Evolutionary conservation across 1,284 basidiomycete genomes (phyloP), one percentile per base, ranked within the genome.

Genomic region (Flammula alnicola): DNA sequence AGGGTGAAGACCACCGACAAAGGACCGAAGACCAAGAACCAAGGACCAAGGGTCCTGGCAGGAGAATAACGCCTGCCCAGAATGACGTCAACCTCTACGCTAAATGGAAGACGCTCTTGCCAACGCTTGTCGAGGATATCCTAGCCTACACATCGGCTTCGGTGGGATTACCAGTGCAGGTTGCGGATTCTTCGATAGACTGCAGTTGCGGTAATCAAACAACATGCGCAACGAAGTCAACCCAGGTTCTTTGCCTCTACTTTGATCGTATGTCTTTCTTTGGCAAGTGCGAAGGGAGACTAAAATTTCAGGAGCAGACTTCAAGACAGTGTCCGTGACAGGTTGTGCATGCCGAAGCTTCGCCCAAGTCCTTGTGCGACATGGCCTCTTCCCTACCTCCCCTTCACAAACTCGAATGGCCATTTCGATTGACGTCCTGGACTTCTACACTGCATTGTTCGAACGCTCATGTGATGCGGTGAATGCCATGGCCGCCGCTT

Each of bases 401-500:
- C 62, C 63, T 3, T 44, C 36, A 0, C 53, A 59, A 23, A 56
- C 57, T 9, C 45, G 52, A 5, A 57, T 60, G 46, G 63, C 61
- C 1, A 44, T 64, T 38, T 64, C 61, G 2, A 51, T 59, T n/a
- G 47, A 59, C 9, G 47, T 62, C 0, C 44, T 64, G 1, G 47
- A 58, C 20, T 59, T 64, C 27, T 63, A 63, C 33, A 44, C 38
- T 1, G 53, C 58, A 0, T 32, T 64, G 2, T 64, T 63, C 39
- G 54, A 63, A 37, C 41, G 46, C n/a, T 56, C 61, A 0, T 61
- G 58, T 22, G 53, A 61, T 48, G 61, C 60, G 3, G 47, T 60
- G 2, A 61, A 56, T 39, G 60, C 61, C 11, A 29, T 61, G 31
- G 51, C 61, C 1, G 23, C 16, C 12, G 55, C 55, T 3, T 35